Evolutionary conservation across 2,329 filamentous ascomycete genomes (phyloP).

Genomic region (Chaetothyriales sp.): DNA sequence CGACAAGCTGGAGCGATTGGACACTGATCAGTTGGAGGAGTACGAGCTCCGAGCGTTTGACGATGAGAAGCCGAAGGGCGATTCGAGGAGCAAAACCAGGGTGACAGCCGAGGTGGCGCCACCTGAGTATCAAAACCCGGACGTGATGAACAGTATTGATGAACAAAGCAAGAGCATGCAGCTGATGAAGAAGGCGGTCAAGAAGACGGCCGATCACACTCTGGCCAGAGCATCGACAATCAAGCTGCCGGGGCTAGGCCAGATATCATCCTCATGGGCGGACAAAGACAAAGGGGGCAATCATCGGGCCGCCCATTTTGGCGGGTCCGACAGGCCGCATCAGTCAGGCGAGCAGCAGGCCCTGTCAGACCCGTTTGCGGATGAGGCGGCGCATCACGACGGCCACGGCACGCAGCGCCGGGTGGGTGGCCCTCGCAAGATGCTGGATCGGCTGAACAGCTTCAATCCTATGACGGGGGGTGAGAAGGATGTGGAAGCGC

Average conservation of each 20-base stretch:
- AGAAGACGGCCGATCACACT: slow-evolving; percentile 12
- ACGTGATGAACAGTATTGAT: slow-evolving; percentile 16
- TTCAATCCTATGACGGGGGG: slow-evolving; percentile 28
- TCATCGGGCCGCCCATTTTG: slow-evolving; percentile 29
- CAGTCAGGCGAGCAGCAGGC: slow-evolving; percentile 1
- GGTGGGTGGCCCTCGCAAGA: slow-evolving; percentile 9
- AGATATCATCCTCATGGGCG: slow-evolving; percentile 25
- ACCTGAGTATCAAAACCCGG: slow-evolving; percentile 18
- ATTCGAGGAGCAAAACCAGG: slow-evolving; percentile 8
- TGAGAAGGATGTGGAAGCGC: slow-evolving; percentile 54
- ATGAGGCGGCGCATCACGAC: slow-evolving; percentile 23
- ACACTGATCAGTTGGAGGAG: slow-evolving; percentile 35
- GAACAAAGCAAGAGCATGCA: slow-evolving; percentile 12
- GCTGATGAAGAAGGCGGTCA: slow-evolving; percentile 10
- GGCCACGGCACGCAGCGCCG: slow-evolving; percentile 1
- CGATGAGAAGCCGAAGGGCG: slow-evolving; percentile 14
- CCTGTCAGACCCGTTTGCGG: slow-evolving; percentile 26
- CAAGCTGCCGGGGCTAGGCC: slow-evolving; percentile 7
- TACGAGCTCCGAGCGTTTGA: slow-evolving; percentile 33
- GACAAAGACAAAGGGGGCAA: slow-evolving; percentile 25
- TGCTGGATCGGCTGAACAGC: slow-evolving; percentile 17
- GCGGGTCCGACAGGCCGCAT: slow-evolving; percentile 21
- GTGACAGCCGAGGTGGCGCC: slow-evolving; percentile 19
- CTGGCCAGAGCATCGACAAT: slow-evolving; percentile 1
- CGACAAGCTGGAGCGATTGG: too few relatives aligned